Base-by-base conservation (phyloP, 2,329 filamentous ascomycete species). In the Mycosphaerella sp. region DNA sequence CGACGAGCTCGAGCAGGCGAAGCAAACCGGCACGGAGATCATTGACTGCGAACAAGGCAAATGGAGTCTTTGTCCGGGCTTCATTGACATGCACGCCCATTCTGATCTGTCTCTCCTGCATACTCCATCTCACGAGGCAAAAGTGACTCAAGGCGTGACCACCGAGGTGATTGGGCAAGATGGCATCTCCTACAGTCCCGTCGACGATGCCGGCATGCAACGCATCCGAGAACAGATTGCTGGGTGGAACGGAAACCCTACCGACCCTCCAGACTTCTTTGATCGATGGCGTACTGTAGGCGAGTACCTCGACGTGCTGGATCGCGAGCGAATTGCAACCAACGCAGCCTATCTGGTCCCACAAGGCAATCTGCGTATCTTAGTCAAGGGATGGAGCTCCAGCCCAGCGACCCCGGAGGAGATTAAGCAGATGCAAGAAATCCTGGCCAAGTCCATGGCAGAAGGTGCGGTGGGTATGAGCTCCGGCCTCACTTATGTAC, bases 11-110 rank as follows among this genome's bases (percentile, higher is more conserved):
- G 21, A 51, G 7, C 26, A 45, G 26, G 9, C 26, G 12, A 34
- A 36, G 6, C 17, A 49, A 4, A 42, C 34, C 10, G 55, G 40
- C 1, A 48, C 53, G 7, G 52, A 51, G 29, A 48, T 64, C 10
- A 55, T 66, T 7, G 63, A 66, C 49, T 64, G 64, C 51, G 59
- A 64, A 31, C 31, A 51, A 38, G 64, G 64, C 29, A 59, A 53
- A 48, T 66, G 59, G 57, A 54, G 50, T n/a, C 55, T 66, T n/a
- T 59, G 51, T 42, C 64, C 64, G 9, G 64, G 63, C 17, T 66
- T 66, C 50, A 66, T 66, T 36, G 64, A 66, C 48, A 66, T 66
- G 64, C 64, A 66, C 44, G 64, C 64, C n/a, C 64, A 66, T 39
- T 64, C 61, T 11, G 64, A 66, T 46, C 57, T 66, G 9, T 64